Percentiles rank a stretch among this genome's conserved stretches.
Evolutionary conservation across 2,329 filamentous ascomycete species (phyloP).

Genomic region (Microdochium paspali): DNA sequence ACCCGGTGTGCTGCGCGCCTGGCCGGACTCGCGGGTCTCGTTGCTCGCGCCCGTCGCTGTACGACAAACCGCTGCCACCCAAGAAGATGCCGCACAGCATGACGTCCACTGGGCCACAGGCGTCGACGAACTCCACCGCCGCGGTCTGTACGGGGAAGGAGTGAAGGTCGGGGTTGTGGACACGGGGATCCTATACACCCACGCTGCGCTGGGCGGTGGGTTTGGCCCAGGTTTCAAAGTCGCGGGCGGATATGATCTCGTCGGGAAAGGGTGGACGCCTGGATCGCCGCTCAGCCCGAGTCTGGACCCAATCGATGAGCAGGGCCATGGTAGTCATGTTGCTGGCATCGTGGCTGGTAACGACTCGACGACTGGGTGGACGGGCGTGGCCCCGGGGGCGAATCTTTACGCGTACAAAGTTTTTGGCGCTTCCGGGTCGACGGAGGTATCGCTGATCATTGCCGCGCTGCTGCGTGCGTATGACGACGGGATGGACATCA

Average conservation of each 20-base stretch:
- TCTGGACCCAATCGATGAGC: neutral
- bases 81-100: neutral
- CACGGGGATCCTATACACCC: neutral
- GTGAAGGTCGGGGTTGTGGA: constrained; percentile 10
- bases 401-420: constrained; percentile 2
- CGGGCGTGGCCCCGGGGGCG: constrained; percentile 2
- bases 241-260: constrained; percentile 1
- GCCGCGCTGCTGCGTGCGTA: constrained; percentile 24
- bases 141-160: constrained; percentile 8
- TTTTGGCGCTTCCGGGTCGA: constrained; percentile 3
- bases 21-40: neutral
- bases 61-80: neutral
- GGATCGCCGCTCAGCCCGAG: neutral
- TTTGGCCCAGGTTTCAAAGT: neutral
- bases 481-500: constrained; percentile 27
- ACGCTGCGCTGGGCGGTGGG: neutral
- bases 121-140: constrained; percentile 10
- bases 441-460: constrained; percentile 20
- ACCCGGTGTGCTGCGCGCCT: neutral
- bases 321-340: constrained; percentile 1
- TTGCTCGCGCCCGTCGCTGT: neutral
- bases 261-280: neutral
- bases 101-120: constrained; percentile 7
- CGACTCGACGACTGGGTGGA: neutral
- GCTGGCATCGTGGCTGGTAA: constrained; percentile 1